Conservation (phyloP, 768 basidiomycete genomes). For the Clitopilus passeckerianus region DNA sequence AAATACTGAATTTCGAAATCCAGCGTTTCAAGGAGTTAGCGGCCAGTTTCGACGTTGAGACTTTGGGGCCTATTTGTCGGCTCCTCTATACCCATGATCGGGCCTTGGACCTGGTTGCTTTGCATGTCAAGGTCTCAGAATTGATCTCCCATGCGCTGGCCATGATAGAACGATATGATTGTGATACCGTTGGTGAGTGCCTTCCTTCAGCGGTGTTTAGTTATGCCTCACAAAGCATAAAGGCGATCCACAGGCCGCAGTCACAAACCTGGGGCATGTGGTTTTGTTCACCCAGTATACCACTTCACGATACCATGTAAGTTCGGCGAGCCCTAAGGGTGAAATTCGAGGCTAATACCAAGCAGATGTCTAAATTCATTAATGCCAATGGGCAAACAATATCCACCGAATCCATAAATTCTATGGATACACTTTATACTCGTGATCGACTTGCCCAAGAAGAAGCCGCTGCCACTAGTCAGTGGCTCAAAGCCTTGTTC, state of each 20-base stretch:
- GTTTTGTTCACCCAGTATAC: conserved; percentile 69
- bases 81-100: conserved; percentile 53
- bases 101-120: conserved; percentile 62
- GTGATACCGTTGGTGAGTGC: conserved; percentile 65
- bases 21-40: conserved; percentile 59
- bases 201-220: not conserved
- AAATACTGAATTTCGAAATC: conserved; percentile 3
- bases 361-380: not conserved
- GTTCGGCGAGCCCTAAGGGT: conserved; percentile 10
- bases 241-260: conserved; percentile 85
- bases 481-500: conserved; percentile 78
- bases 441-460: conserved; percentile 35
- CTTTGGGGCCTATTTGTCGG: conserved; percentile 66
- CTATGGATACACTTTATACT: conserved; percentile 38
- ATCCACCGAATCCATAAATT: conserved; percentile 45
- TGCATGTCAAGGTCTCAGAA: conserved; percentile 62
- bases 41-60: conserved; percentile 56
- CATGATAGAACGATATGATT: conserved; percentile 70
- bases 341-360: not conserved
- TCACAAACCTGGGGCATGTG: conserved; percentile 74
- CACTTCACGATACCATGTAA: conserved; percentile 60
- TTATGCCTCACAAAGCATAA: not conserved
- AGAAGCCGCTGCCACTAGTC: conserved; percentile 37
- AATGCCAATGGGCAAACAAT: conserved; percentile 37
- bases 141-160: conserved; percentile 58